These are phyloP conservation scores for Aspergillus sp. DNA, from an alignment of 2,329 filamentous ascomycete genomes.

Conservation along the genomic window DNA sequence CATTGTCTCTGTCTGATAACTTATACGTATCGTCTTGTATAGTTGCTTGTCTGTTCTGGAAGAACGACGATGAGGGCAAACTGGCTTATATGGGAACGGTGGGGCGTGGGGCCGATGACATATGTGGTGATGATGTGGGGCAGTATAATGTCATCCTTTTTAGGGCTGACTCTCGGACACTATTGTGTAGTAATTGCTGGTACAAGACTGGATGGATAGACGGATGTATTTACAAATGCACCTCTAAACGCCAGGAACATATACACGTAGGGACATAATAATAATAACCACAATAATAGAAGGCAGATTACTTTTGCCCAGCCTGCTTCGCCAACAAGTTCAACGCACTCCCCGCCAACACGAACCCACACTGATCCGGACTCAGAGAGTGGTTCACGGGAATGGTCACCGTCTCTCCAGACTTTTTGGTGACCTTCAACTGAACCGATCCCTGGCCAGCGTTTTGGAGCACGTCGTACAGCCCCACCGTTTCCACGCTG, in stretches of 20 bases:
- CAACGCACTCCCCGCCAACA: conserved; percentile 85
- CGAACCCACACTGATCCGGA: conserved; percentile 83
- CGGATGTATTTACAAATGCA: neutral
- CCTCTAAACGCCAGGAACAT: neutral
- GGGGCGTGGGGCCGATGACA: too few species aligned
- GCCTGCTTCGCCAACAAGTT: conserved; percentile 70
- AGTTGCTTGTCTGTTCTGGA: neutral
- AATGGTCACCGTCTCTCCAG: conserved; percentile 59
- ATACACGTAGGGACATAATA: neutral
- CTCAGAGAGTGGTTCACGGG: conserved; percentile 81
- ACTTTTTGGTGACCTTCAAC: conserved; percentile 14
- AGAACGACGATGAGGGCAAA: neutral
- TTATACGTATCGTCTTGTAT: too few species aligned
- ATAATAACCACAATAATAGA: neutral
- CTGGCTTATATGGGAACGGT: neutral
- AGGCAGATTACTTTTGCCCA: neutral
- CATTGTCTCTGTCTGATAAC: conserved; percentile 7
- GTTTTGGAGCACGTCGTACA: conserved; percentile 65
- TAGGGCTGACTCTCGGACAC: too few species aligned
- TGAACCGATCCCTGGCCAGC: conserved; percentile 16
- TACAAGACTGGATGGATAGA: too few species aligned
- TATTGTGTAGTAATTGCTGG: too few species aligned
- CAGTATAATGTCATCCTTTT: too few species aligned
- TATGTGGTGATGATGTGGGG: too few species aligned
- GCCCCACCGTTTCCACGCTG: conserved; percentile 68